Conservation (phyloP, 257 asterid species). For the Solanum virginianum region DNA sequence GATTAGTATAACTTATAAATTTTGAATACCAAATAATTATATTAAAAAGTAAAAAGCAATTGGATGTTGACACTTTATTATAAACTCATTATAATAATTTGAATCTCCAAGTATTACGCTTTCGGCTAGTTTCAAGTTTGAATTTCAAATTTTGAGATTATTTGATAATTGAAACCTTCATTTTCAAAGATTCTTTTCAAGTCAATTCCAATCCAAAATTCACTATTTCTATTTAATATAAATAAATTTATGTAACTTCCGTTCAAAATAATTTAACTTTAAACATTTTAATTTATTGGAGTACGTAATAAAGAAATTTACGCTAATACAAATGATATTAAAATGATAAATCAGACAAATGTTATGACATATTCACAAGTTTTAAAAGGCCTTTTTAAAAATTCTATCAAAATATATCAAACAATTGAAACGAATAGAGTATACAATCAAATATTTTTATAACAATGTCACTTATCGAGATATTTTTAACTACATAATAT, state of each 20-base stretch:
- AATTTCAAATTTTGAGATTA: not conserved
- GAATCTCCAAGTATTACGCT: not conserved
- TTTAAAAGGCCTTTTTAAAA: not conserved
- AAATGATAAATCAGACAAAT: not conserved
- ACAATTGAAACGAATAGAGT: accelerated
- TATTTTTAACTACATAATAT: not conserved
- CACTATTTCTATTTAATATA: not conserved
- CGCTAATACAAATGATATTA: not conserved
- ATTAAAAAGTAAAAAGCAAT: not conserved
- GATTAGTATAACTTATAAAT: not conserved
- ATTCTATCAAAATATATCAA: not conserved
- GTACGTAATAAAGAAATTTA: too few species aligned
- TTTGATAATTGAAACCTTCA: not conserved
- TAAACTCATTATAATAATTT: not conserved
- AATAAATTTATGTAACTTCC: too few species aligned
- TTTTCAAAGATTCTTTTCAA: not conserved
- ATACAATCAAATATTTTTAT: not conserved
- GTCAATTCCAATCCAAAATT: not conserved
- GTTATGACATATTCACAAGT: not conserved
- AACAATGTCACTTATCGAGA: not conserved
- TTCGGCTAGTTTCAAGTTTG: not conserved
- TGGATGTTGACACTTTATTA: not conserved
- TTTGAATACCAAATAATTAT: not conserved
- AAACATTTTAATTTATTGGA: too few species aligned
- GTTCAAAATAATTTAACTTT: too few species aligned